Base-by-base conservation (phyloP, 371 early-diverging fungal genomes). In the Mucor mucedo region DNA sequence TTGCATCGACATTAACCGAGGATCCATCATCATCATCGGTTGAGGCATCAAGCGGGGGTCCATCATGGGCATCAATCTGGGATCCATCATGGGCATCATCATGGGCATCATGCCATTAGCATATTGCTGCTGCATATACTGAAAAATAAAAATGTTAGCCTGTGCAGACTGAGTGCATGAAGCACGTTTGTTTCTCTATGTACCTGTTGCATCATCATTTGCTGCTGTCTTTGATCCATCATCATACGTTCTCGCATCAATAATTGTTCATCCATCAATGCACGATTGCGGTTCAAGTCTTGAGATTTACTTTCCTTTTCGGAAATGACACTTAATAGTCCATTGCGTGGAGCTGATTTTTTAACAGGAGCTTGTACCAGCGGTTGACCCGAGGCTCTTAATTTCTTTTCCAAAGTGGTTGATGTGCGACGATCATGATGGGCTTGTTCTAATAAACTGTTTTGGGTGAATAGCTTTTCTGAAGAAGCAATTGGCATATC, bases 151-250 rank as follows among this genome's bases (percentile, higher is more conserved):
- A 32, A 14, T 42, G 14, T 33, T 48, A 30, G 38, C 53, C 41
- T 49, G 47, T 38, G 16, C 38, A 57, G 29, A 50, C 16, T 40
- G 0, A 32, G 39, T 29, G 61, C 35, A 27, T 8, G 60, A 64
- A 63, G 3, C 54, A n/a, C 13, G 45, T 60, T 47, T 65, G 47
- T 41, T 21, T 47, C 21, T 47, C 8, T 5, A 60, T 21, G 55
- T 62, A 72, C 72, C 54, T 72, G 70, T 29, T 72, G 75, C 58
- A 62, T 59, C 69, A 73, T 68, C 52, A 70, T 59, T 42, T 69
- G 67, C 40, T 76, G 76, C 28, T 74, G 76, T 62, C 63, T 63
- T 60, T 77, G 79, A 40, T 79, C 82, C 63, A 77, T 50, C 66
- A 79, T 48, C 45, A 77, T 61, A 16, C 72, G 66, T 30, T 78